Evolutionary conservation across 257 asterid genomes (phyloP).

Genomic region (Dorcoceras hygrometricum): DNA sequence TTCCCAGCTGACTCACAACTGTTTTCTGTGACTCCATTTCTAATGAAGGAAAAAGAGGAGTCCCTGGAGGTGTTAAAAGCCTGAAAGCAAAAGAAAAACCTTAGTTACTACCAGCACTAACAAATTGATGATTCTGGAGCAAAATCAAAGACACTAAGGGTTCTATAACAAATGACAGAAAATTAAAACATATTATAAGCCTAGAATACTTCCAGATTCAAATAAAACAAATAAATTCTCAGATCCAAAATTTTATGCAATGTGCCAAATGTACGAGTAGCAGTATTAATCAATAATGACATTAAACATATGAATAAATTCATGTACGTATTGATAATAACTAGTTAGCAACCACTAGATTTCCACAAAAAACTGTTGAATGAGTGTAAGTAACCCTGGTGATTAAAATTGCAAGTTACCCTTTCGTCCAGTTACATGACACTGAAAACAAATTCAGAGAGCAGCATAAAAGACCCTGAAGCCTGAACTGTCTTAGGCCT

Average conservation of each 20-base stretch:
- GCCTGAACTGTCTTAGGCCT: not conserved
- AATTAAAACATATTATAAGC: slow-evolving; percentile 4
- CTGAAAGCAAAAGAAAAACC: slow-evolving; percentile 45
- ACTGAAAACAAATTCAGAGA: not conserved
- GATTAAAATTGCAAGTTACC: slow-evolving; percentile 1
- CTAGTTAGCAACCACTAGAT: not conserved
- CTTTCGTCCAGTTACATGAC: not conserved
- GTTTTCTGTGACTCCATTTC: slow-evolving; percentile 87
- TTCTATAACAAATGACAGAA: slow-evolving; percentile 7
- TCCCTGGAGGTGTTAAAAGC: slow-evolving; percentile 98
- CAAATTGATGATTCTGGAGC: slow-evolving; percentile 4
- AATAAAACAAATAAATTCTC: slow-evolving; percentile 1
- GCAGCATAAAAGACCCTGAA: not conserved
- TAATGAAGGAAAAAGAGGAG: slow-evolving; percentile 96
- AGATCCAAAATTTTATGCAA: slow-evolving; percentile 16
- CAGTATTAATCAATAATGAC: not conserved
- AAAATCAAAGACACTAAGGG: slow-evolving; percentile 15
- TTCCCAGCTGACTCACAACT: slow-evolving; percentile 70
- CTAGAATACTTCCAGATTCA: not conserved
- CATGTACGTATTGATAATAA: not conserved
- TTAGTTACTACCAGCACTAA: slow-evolving; percentile 15
- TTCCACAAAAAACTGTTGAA: not conserved
- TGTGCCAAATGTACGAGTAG: not conserved
- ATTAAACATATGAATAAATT: not conserved
- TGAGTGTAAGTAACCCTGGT: not conserved